Conservation (phyloP, 805 yeast genomes). For the Wickerhamiella brachini region DNA sequence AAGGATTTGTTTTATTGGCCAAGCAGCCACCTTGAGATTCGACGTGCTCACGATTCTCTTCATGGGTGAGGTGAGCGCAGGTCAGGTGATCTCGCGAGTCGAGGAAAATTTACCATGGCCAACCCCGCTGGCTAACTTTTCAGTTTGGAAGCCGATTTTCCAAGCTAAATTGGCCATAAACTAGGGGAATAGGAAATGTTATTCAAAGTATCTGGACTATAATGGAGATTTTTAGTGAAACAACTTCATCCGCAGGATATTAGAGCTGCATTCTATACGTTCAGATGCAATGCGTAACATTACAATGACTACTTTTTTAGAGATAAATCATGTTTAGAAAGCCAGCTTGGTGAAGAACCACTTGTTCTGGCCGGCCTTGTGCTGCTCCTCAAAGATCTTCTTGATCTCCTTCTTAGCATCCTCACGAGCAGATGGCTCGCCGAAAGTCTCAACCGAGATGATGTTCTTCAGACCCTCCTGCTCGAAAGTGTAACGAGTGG, state of each 20-base stretch:
- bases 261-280: background rate
- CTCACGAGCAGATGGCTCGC: conserved; percentile 95
- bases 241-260: background rate
- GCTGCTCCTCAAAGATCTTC: conserved; percentile 98
- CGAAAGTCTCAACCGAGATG: conserved; percentile 85
- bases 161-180: background rate
- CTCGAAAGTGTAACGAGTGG: conserved; percentile 98
- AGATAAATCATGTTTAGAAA: conserved; percentile 41
- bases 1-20: conserved; percentile 13
- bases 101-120: background rate
- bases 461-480: conserved; percentile 88
- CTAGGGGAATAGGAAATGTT: background rate
- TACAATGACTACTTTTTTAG: conserved; percentile 4
- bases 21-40: conserved; percentile 14
- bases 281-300: conserved; percentile 3
- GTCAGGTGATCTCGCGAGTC: background rate
- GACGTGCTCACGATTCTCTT: conserved; percentile 8
- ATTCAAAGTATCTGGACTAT: background rate
- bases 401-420: conserved; percentile 98
- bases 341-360: conserved; percentile 99
- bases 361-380: conserved; percentile 97
- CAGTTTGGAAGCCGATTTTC: background rate
- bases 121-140: background rate
- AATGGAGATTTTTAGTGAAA: background rate
- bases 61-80: background rate